Evolutionary conservation across 2,329 filamentous ascomycete species (phyloP), one percentile per base, ranked within the genome.

Genomic region (Paecilomyces formosus): DNA sequence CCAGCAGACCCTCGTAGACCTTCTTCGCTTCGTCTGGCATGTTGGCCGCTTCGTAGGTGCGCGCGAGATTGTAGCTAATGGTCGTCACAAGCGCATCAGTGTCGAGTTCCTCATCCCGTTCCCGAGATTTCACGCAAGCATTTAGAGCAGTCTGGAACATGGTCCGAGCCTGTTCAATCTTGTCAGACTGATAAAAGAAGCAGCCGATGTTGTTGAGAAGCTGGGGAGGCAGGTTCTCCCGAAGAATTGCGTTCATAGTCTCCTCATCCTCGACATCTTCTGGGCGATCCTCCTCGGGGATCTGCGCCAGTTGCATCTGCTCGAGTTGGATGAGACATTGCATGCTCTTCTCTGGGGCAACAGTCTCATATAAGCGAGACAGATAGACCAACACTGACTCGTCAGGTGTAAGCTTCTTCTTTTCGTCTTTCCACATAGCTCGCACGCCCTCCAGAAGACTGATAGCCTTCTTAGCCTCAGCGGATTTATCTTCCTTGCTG

Each of bases 191-290:
- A 65, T 91, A 97, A 65, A 96, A 86, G 76, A 97, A 97, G 74
- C 92, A 97, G 4, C 90, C 94, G 71, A 97, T 96, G 72, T 99
- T 99, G 80, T 97, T 99, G 51, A 99, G 82, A 1, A 97, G 81
- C 69, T 96, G 92, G 3, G 94, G 94, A 1, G 92, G 90, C 1
- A 99, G 79, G 59, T 88, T 81, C 69, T 92, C 89, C 57, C 92
- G 87, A 28, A 96, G 80, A 57, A 83, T 83, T 58, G 84, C 65
- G 51, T 71, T 74, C 56, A 72, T 76, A 30, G 84, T 81, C 2
- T 79, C 81, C 59, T 88, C 84, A 56, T 90, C 85, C 18, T 84
- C 81, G 1, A 77, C 72, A 33, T 81, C 82, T 26, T 83, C 76
- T 0, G 88, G 86, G 24, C 82, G 80, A 54, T 92, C 88, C 11